Evolutionary conservation across 257 asterid species (phyloP), one percentile per base, ranked within the genome.

Genomic region (Solanum corneliomulleri): DNA sequence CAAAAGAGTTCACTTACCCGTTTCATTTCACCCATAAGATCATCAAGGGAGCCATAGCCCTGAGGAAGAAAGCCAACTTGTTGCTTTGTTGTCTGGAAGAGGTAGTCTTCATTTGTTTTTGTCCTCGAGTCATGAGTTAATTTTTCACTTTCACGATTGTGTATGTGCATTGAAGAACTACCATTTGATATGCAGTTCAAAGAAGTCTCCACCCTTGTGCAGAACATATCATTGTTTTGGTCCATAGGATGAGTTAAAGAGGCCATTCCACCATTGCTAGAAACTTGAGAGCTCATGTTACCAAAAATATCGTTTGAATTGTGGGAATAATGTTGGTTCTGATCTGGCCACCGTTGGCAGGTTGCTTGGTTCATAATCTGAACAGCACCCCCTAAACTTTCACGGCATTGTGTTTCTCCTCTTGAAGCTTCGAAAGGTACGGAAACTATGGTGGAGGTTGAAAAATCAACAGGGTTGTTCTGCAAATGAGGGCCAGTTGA

Each of bases 11-110:
- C 18, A 20, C 87, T 81, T 94, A 94, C 98, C 95, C 89, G 88
- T 89, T 95, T 90, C 93, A 93, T 88, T 23, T 94, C 74, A 87
- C 84, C 88, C 97, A 93, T 89, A 89, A 96, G 91, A 86, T 93
- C 98, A 88, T 94, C 99, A 88, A 94, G 92, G 27, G 96, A 83
- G 83, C 92, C 98, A 88, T 87, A 93, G 82, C 90, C 87, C 31
- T 89, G 94, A 87, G 94, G 88, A 83, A 85, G 88, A 86, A 89
- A 92, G 78, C 90, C 95, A 84, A 88, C 91, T 83, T 89, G 95
- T 86, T 90, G 85, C 90, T 89, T 95, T 39, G 95, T 85, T 58
- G 93, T 94, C 91, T 90, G 95, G 82, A 87, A 86, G 37, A 89
- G 86, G 89, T 88, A 89, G 86, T 91, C 94, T 71, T 89, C 97